Percentiles rank a stretch among this genome's conserved stretches.
These are phyloP conservation scores for Aspergillus nomiae DNA, from an alignment of 2,329 filamentous ascomycete genomes.

Conservation along the genomic window DNA sequence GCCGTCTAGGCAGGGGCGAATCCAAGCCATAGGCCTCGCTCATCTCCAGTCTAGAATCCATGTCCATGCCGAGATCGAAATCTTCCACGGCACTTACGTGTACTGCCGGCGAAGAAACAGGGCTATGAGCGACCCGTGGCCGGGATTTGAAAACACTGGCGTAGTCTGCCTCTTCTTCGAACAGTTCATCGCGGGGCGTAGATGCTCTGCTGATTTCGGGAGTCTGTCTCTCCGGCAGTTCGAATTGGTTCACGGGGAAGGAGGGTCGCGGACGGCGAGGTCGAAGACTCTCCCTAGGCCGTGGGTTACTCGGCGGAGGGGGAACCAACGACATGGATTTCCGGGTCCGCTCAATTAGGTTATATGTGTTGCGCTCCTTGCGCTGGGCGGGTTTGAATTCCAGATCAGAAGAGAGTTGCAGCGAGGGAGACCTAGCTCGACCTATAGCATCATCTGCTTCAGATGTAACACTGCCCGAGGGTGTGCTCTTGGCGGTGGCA, in stretches of 20 bases:
- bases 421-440: background rate
- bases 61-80: slow-evolving; percentile 26
- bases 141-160: slow-evolving; percentile 82
- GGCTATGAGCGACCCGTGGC: slow-evolving; percentile 77
- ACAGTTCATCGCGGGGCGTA: slow-evolving; percentile 67
- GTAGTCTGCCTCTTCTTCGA: slow-evolving; percentile 72
- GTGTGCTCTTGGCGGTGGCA: background rate
- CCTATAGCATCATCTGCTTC: background rate
- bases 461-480: background rate
- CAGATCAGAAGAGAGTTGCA: slow-evolving; percentile 12
- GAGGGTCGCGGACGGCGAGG: slow-evolving; percentile 36
- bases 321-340: slow-evolving; percentile 73
- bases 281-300: slow-evolving; percentile 23
- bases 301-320: slow-evolving; percentile 19
- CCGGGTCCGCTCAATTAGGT: slow-evolving; percentile 76
- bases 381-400: slow-evolving; percentile 6
- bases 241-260: slow-evolving; percentile 60
- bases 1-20: slow-evolving; percentile 25
- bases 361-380: slow-evolving; percentile 26
- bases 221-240: slow-evolving; percentile 48
- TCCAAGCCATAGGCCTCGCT: slow-evolving; percentile 19
- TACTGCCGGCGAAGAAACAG: slow-evolving; percentile 51
- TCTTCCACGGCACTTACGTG: slow-evolving; percentile 34
- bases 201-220: slow-evolving; percentile 34
- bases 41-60: slow-evolving; percentile 10